These are phyloP conservation scores for Juglanconis sp. DNA, from an alignment of 2,329 filamentous ascomycete species.

Conservation along the genomic window DNA sequence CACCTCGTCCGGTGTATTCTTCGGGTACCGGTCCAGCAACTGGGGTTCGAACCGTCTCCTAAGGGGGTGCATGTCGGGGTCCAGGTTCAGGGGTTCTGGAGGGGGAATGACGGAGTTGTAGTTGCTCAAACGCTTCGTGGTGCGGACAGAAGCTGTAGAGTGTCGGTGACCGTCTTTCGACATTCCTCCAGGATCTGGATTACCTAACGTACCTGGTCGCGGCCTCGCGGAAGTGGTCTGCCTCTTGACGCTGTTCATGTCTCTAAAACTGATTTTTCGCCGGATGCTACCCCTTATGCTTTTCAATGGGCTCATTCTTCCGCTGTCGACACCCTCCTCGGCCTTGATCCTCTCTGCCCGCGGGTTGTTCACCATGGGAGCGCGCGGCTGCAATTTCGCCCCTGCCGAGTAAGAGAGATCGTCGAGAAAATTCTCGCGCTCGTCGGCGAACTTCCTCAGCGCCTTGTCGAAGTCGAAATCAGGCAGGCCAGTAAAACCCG, in stretches of 20 bases:
- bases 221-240: constrained; percentile 74
- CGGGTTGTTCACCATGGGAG: constrained; percentile 73
- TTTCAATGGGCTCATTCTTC: constrained; percentile 53
- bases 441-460: constrained; percentile 89
- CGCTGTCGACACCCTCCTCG: constrained; percentile 59
- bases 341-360: constrained; percentile 78
- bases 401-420: constrained; percentile 88
- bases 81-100: constrained; percentile 83
- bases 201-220: constrained; percentile 63
- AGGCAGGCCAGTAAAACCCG: constrained; percentile 34
- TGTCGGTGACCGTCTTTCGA: constrained; percentile 28
- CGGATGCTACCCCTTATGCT: constrained; percentile 79
- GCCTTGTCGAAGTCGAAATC: constrained; percentile 95
- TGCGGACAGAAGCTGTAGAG: constrained; percentile 60
- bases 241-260: constrained; percentile 93
- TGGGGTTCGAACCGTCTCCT: constrained; percentile 94
- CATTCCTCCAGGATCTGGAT: constrained; percentile 11
- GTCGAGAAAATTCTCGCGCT: constrained; percentile 88
- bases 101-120: constrained; percentile 97
- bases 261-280: constrained; percentile 85
- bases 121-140: constrained; percentile 85
- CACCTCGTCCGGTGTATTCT: constrained; percentile 74
- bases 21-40: constrained; percentile 90
- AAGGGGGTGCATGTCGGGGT: constrained; percentile 92
- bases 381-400: constrained; percentile 66